Evolutionary conservation across 2,329 filamentous ascomycete genomes (phyloP), one percentile per base, ranked within the genome.

Genomic region (Chrysoporthe deuterocubensis): DNA sequence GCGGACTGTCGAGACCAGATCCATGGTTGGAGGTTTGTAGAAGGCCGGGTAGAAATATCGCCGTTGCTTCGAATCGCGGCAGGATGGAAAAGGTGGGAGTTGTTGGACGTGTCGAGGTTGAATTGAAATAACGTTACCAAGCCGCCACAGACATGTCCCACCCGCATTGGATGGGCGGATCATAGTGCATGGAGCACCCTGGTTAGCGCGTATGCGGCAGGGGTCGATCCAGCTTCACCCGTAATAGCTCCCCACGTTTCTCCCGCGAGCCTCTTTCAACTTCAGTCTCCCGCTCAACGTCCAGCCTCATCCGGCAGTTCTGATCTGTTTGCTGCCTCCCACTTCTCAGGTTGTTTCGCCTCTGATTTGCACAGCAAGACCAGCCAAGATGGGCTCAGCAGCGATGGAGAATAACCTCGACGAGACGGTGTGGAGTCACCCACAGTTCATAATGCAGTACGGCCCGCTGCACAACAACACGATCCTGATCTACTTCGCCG

Each of bases 1-100:
- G 76, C 94, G 93, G 70, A 99, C 91, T 54, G 92, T 93, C 69
- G 94, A 92, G 65, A 98, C 89, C 66, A 99, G 87, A 85, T 99
- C 96, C 96, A 99, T 97, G 4, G 14, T 62, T 40, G 40, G 14
- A 4, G 1, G 16, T 54, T 11, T 3, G 63, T 42, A 21, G 6
- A 1, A 43, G 43, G 54, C 13, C 2, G 6, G 8, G 34, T 14
- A 48, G 34, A 16, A 21, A 40, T 16, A 34, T 42, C 1, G 3
- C 14, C n/a, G 59, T n/a, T 32, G 44, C 21, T 37, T n/a, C 43
- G 32, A n/a, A 21, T 21, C 7, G 56, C 21, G 40, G 26, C 13
- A 9, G 57, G 11, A 44, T 43, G 57, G n/a, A 13, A 43, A 44
- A 42, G 26, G 57, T 13, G 40, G 37, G 4, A 16, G 13, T 3